Evolutionary conservation across 2,329 filamentous ascomycete species (phyloP).

Genomic region (Tolypocladium cylindrosporum): DNA sequence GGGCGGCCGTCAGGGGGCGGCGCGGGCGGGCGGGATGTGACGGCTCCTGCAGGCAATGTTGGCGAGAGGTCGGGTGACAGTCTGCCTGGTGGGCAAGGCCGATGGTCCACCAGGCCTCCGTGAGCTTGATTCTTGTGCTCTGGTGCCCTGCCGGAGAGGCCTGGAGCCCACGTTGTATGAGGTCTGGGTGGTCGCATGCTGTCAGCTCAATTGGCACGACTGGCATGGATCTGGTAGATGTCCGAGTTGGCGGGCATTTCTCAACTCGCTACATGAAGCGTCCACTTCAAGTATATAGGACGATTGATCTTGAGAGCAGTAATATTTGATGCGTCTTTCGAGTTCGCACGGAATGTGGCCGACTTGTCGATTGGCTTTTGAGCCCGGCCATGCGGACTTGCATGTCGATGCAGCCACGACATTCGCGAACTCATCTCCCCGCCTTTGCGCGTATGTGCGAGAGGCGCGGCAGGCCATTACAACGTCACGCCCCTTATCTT

Average conservation of each 20-base stretch:
- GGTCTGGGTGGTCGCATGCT: no score
- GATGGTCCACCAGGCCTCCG: background rate
- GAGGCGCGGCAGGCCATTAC: background rate
- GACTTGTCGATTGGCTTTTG: no score
- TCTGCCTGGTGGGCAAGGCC: background rate
- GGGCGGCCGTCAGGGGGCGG: background rate
- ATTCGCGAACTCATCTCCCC: background rate
- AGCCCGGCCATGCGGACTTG: no score
- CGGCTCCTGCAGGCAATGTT: background rate
- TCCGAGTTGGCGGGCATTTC: no score
- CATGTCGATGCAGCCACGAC: background rate
- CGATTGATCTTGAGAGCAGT: no score
- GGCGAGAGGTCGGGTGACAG: background rate
- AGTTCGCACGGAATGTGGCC: background rate
- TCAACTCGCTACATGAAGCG: background rate
- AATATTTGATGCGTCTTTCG: background rate
- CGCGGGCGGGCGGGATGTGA: background rate
- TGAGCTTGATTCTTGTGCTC: background rate
- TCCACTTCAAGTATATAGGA: background rate
- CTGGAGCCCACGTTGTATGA: no score
- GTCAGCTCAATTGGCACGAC: background rate
- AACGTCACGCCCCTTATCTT: background rate
- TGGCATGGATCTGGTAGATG: no score
- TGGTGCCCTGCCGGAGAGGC: background rate
- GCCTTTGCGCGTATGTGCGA: no score